phyloP scores from a whole-genome alignment of 345 rosid genomes.

The Barbarea vulgaris region DNA sequence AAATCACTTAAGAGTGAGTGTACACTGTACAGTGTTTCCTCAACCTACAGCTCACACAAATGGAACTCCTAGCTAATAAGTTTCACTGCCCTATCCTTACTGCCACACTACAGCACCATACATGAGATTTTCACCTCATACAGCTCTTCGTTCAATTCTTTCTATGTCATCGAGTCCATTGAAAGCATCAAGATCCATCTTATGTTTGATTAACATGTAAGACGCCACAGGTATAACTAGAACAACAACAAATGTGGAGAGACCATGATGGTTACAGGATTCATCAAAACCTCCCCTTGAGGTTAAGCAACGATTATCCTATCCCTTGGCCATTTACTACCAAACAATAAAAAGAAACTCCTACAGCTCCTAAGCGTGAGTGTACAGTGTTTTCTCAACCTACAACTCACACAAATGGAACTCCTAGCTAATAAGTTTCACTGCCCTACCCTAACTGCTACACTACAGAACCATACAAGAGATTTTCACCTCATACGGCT shows the following conservation, averaged over 20 bases:
- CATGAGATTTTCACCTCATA: background rate
- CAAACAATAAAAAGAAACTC: too few species aligned
- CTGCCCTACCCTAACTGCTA: background rate
- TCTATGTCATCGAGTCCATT: background rate
- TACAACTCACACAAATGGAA: background rate
- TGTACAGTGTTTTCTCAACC: background rate
- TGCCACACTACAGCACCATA: background rate
- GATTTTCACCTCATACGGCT: background rate
- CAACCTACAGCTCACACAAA: background rate
- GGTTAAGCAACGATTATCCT: conserved; percentile 1
- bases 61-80: conserved; percentile 1
- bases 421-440: background rate
- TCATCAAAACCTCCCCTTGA: conserved; percentile 13
- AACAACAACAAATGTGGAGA: background rate
- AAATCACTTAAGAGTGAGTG: background rate
- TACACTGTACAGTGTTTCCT: conserved; percentile 1
- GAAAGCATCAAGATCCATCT: conserved; percentile 8
- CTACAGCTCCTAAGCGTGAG: background rate
- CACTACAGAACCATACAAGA: background rate
- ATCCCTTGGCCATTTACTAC: too few species aligned
- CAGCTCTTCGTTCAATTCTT: background rate
- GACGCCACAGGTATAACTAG: background rate
- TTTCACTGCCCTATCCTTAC: background rate
- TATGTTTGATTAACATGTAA: background rate
- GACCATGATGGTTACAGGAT: background rate